Evolutionary conservation across 2,329 filamentous ascomycete species (phyloP).

Genomic region (Dothideomycetes sp.): DNA sequence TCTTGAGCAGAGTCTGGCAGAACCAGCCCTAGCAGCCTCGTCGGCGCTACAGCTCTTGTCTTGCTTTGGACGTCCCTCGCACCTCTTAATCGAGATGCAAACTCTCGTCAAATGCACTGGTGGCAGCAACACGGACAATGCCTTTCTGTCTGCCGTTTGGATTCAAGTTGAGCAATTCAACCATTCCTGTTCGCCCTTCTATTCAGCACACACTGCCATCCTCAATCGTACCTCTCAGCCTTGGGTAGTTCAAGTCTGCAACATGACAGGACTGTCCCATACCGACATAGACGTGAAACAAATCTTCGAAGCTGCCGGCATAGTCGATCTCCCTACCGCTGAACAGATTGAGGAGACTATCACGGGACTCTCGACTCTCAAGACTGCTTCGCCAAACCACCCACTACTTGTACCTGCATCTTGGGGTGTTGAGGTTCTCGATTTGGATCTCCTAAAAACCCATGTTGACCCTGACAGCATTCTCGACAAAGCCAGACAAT

Average conservation of each 20-base stretch:
- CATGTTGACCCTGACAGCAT: constrained; percentile 3
- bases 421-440: neutral
- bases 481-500: constrained; percentile 10
- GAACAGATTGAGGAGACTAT: constrained; percentile 6
- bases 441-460: neutral
- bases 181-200: constrained; percentile 43
- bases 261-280: constrained; percentile 62
- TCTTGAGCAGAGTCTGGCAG: constrained; percentile 32
- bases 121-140: constrained; percentile 33
- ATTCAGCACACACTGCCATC: constrained; percentile 42
- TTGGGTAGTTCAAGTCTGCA: constrained; percentile 58
- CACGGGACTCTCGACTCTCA: constrained; percentile 3
- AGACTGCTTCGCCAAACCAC: constrained; percentile 2
- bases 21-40: constrained; percentile 19
- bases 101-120: constrained; percentile 39
- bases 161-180: constrained; percentile 39
- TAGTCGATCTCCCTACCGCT: constrained; percentile 2
- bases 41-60: constrained; percentile 34
- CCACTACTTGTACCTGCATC: constrained; percentile 4
- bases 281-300: constrained; percentile 44
- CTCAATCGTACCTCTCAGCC: constrained; percentile 54
- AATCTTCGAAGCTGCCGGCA: constrained; percentile 20
- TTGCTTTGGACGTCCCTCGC: constrained; percentile 36
- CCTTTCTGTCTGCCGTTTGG: constrained; percentile 31
- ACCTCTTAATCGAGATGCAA: constrained; percentile 47